Conservation (phyloP, 2,329 filamentous ascomycete genomes). For the Colletotrichum lupini region DNA sequence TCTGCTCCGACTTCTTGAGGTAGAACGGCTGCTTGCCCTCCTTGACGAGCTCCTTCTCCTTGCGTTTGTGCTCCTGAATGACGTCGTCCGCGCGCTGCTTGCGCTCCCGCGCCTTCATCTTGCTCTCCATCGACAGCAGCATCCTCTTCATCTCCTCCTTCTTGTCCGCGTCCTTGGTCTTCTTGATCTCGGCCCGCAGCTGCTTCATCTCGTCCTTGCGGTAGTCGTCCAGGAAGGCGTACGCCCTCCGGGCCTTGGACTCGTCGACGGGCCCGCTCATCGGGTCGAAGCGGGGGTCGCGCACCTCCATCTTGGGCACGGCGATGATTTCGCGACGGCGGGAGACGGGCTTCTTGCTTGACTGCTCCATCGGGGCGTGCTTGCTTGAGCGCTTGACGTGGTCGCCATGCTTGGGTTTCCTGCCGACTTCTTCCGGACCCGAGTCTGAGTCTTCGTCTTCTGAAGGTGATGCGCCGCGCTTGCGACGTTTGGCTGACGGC, state of each 20-base stretch:
- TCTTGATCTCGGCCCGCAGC: slow-evolving; percentile 74
- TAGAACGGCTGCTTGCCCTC: slow-evolving; percentile 95
- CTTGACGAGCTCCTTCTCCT: slow-evolving; percentile 86
- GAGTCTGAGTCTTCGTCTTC: slow-evolving; percentile 40
- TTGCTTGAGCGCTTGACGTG: slow-evolving; percentile 71
- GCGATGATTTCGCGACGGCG: slow-evolving; percentile 80
- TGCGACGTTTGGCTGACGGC: slow-evolving; percentile 46
- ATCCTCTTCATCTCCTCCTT: slow-evolving; percentile 79
- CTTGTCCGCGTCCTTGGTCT: slow-evolving; percentile 70
- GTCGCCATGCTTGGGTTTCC: slow-evolving; percentile 40
- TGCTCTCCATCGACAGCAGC: slow-evolving; percentile 82
- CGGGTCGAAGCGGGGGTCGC: slow-evolving; percentile 91
- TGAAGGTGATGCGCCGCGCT: slow-evolving; percentile 41
- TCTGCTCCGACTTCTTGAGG: slow-evolving; percentile 91
- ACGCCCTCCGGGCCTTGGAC: slow-evolving; percentile 74
- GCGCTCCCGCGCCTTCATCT: slow-evolving; percentile 75
- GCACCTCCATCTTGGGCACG: slow-evolving; percentile 67
- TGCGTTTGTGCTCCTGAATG: slow-evolving; percentile 78
- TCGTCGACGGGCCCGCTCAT: slow-evolving; percentile 64
- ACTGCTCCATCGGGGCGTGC: slow-evolving; percentile 86
- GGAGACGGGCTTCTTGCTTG: slow-evolving; percentile 85
- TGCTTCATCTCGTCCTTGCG: slow-evolving; percentile 83
- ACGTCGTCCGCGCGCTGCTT: slow-evolving; percentile 78
- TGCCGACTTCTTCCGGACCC: slow-evolving; percentile 47
- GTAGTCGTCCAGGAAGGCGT: slow-evolving; percentile 90